Percentiles rank a stretch among this genome's conserved stretches.
phyloP scores from a whole-genome alignment of 176 grass and related monocot species.

The Zea mays region DNA sequence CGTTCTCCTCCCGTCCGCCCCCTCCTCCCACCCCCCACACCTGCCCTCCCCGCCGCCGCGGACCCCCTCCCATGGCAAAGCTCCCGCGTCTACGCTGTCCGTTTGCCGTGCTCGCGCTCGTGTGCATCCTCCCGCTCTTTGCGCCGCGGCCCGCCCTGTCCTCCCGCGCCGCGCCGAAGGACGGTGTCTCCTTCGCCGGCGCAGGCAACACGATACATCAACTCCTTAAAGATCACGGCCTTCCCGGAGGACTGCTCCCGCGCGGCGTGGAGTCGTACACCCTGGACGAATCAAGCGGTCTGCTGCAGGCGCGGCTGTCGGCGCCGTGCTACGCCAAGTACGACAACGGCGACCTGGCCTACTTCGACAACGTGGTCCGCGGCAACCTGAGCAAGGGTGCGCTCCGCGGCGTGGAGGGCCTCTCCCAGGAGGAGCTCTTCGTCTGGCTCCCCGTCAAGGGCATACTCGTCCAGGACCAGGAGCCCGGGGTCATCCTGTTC shows the following conservation, averaged over 20 bases:
- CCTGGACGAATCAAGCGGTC: slow-evolving; percentile 50
- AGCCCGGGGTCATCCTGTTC: slow-evolving; percentile 77
- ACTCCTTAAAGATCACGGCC: slow-evolving; percentile 63
- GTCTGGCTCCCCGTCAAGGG: slow-evolving; percentile 96
- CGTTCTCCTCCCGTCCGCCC: background rate
- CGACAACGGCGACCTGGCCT: slow-evolving; percentile 61
- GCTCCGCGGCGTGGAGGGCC: slow-evolving; percentile 65
- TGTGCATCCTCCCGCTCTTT: slow-evolving; percentile 32
- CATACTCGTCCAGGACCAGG: slow-evolving; percentile 55
- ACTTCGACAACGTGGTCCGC: slow-evolving; percentile 64
- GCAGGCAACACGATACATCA: slow-evolving; percentile 55
- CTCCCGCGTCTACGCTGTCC: slow-evolving; percentile 16
- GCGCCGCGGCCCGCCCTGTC: slow-evolving; percentile 8
- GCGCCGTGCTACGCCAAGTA: slow-evolving; percentile 75
- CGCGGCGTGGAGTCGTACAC: slow-evolving; percentile 57
- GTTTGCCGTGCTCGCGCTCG: slow-evolving; percentile 19
- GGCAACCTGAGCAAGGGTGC: slow-evolving; percentile 87
- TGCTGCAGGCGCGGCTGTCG: slow-evolving; percentile 61
- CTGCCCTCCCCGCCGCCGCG: slow-evolving; percentile 2
- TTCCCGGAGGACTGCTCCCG: slow-evolving; percentile 78
- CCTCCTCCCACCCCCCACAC: background rate
- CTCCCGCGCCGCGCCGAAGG: slow-evolving; percentile 22
- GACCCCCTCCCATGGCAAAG: slow-evolving; percentile 49
- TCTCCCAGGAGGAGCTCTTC: slow-evolving; percentile 91
- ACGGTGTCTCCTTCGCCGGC: background rate